phyloP scores from a whole-genome alignment of 148 eudicot genomes.

The Arctostaphylos glauca region DNA sequence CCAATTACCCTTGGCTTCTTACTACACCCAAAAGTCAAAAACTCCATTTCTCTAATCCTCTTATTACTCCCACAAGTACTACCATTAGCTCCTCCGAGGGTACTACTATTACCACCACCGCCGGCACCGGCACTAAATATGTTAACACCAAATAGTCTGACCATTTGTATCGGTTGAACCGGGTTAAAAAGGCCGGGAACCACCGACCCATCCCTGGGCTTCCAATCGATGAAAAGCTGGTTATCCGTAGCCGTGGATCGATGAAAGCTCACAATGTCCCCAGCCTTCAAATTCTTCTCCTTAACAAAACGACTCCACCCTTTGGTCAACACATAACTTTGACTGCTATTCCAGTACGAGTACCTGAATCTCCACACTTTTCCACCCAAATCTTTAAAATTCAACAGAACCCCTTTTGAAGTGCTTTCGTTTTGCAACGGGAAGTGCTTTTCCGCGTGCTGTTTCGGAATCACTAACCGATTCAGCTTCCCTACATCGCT shows the following conservation, averaged over 20 bases:
- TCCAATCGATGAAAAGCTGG: constrained; percentile 74
- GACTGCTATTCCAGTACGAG: constrained; percentile 93
- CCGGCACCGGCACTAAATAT: constrained; percentile 49
- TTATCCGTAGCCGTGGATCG: constrained; percentile 54
- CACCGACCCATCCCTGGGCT: constrained; percentile 18
- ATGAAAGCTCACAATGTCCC: constrained; percentile 64
- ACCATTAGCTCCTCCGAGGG: not conserved
- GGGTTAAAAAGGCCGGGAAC: constrained; percentile 5
- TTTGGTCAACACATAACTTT: constrained; percentile 77
- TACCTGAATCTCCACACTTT: constrained; percentile 88
- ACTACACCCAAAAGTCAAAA: constrained; percentile 26
- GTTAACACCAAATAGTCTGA: constrained; percentile 80
- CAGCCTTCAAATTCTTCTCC: constrained; percentile 70
- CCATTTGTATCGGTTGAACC: constrained; percentile 36
- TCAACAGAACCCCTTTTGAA: constrained; percentile 62
- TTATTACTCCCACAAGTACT: constrained; percentile 30
- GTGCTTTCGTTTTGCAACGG: constrained; percentile 42
- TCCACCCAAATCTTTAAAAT: constrained; percentile 59
- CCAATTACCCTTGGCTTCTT: constrained; percentile 42
- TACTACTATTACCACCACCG: not conserved
- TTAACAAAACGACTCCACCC: constrained; percentile 94
- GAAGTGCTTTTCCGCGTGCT: constrained; percentile 86
- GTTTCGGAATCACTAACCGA: constrained; percentile 80
- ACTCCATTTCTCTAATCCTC: constrained; percentile 36
- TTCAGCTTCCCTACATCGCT: constrained; percentile 88